phyloP scores from a whole-genome alignment of 2,329 filamentous ascomycete species.

The Aspergillus ruber region DNA sequence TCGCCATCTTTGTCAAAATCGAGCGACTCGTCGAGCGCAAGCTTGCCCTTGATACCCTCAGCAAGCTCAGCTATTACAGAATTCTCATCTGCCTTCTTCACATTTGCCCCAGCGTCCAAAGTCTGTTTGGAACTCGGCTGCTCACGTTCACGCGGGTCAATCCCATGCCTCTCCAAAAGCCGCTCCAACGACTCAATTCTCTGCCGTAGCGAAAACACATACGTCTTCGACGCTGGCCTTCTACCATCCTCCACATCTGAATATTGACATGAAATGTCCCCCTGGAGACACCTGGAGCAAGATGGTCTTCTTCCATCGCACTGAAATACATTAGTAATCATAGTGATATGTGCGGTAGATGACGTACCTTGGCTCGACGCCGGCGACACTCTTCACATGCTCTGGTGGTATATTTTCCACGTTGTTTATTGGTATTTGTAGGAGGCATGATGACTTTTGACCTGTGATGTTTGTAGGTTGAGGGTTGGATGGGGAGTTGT shows the following conservation, averaged over 20 bases:
- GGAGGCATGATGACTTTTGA: no score
- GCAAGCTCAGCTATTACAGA: conserved; percentile 4
- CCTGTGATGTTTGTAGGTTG: no score
- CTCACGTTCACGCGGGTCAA: conserved; percentile 23
- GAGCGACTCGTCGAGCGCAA: conserved; percentile 30
- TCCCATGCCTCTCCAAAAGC: conserved; percentile 21
- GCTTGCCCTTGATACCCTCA: conserved; percentile 23
- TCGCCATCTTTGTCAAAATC: conserved; percentile 33
- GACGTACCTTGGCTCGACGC: conserved; percentile 29
- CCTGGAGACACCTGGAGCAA: conserved; percentile 28
- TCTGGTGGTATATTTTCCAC: conserved; percentile 19
- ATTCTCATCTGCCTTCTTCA: no score
- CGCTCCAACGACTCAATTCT: conserved; percentile 28
- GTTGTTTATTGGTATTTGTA: background rate
- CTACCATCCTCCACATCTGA: conserved; percentile 27
- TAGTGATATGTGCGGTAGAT: background rate
- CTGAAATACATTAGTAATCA: conserved; percentile 8
- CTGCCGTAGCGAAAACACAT: conserved; percentile 28
- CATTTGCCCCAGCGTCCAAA: background rate
- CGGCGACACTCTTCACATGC: conserved; percentile 35
- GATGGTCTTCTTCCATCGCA: conserved; percentile 28
- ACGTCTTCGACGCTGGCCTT: conserved; percentile 30
- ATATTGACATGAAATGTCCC: conserved; percentile 24
- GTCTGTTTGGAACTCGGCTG: conserved; percentile 3
- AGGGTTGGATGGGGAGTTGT: no score